Evolutionary conservation across 805 yeast genomes (phyloP), one percentile per base, ranked within the genome.

Genomic region (Starmerella bacillaris): DNA sequence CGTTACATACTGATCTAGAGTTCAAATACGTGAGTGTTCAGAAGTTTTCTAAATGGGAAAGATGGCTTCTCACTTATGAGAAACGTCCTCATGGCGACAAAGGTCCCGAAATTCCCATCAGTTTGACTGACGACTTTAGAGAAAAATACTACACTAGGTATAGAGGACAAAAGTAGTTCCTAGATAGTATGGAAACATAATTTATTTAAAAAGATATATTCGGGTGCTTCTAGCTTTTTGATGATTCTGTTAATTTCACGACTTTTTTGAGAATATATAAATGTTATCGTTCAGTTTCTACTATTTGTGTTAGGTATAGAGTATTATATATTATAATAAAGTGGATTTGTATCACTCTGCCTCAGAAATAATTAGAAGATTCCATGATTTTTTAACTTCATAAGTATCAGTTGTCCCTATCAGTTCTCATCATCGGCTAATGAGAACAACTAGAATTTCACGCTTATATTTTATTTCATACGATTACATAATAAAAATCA

Each of bases 41-140:
- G 54, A 79, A 72, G 43, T 89, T 89, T 57, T 73, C 78, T 56
- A 80, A 76, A 53, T 89, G 98, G 98, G 77, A 94, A 15, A 64
- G 98, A 53, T 63, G 94, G 46, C 60, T 86, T 34, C 55, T 86
- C 38, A 86, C 78, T 4, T 86, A 86, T 51, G 73, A 73, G 33
- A 75, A 80, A 50, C 59, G 78, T 36, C 46, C 44, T 1, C 16
- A 33, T 6, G 55, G 56, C 4, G 54, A 47, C 12, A 39, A 37
- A 18, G 72, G 71, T 1, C 72, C 60, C 17, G 56, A 46, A 0
- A 49, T 43, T 5, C 71, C 64, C 50, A 56, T 66, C 32, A 79
- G 80, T 2, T 51, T 56, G 24, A 61, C 65, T 3, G 53, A 57
- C 9, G 65, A 67, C 39, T 82, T 82, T 50, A 67, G 94, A 50